A percentile compares a stretch with the other conserved stretches of the same genome.
These are phyloP conservation scores for Sisymbrium altissimum DNA, from an alignment of 345 rosid genomes.

Conservation along the genomic window DNA sequence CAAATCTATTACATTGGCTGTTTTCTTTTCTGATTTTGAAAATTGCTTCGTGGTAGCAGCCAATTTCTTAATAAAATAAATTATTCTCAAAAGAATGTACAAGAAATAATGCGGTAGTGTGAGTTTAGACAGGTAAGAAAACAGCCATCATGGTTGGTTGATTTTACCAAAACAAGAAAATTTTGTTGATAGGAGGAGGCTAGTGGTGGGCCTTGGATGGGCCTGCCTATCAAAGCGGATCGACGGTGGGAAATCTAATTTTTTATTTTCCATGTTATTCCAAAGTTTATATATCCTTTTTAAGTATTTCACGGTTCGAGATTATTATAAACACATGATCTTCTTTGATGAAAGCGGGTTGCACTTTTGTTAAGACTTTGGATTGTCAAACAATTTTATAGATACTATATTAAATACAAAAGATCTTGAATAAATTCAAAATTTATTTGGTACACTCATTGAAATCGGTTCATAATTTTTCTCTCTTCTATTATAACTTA, in stretches of 20 bases:
- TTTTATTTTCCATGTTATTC: too few relatives aligned
- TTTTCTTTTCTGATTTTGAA: not conserved
- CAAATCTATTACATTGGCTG: not conserved
- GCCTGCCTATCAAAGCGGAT: not conserved
- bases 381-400: not conserved
- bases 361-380: not conserved
- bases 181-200: not conserved
- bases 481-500: too few relatives aligned
- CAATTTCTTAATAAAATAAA: not conserved
- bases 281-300: too few relatives aligned
- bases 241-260: not conserved
- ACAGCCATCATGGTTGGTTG: constrained; percentile 15
- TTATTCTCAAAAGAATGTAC: not conserved
- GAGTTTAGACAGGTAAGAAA: constrained; percentile 12
- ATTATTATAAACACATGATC: not conserved
- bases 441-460: not conserved
- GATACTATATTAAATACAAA: too few relatives aligned
- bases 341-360: not conserved
- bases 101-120: not conserved
- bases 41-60: not conserved
- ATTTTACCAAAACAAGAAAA: constrained; percentile 23
- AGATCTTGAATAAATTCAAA: not conserved
- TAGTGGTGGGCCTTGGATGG: constrained; percentile 29
- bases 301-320: too few relatives aligned
- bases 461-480: not conserved